phyloP scores from a whole-genome alignment of 192 early-diverging fungal species.

The Entrophospora sp. region DNA sequence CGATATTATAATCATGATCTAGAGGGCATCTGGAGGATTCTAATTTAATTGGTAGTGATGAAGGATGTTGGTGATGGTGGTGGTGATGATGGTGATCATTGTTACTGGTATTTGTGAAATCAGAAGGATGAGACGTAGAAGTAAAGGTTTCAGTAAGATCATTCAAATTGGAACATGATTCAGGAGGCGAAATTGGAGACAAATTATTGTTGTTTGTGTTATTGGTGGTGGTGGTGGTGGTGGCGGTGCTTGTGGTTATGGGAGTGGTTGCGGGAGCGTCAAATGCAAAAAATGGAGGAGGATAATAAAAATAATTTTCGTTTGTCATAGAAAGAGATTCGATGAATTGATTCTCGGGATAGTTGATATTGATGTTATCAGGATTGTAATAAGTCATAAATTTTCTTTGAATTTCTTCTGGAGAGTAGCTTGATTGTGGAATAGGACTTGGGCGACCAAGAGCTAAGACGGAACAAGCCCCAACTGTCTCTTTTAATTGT shows the following conservation, averaged over 20 bases:
- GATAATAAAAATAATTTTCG: conserved; percentile 12
- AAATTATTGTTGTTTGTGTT: neutral
- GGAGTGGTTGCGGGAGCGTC: neutral
- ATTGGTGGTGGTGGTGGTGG: neutral
- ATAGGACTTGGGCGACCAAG: conserved; percentile 1
- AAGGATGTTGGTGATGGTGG: neutral
- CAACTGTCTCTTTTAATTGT: conserved; percentile 6
- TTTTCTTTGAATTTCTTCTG: conserved; percentile 1
- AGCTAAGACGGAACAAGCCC: conserved; percentile 3
- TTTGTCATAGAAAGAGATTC: neutral
- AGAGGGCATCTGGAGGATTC: neutral
- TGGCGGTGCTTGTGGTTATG: neutral
- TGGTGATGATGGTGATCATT: neutral
- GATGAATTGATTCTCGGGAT: too few species aligned
- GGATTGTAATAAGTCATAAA: neutral
- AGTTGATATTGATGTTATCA: conserved; percentile 10
- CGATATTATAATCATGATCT: conserved; percentile 13
- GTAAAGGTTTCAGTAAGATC: conserved; percentile 8
- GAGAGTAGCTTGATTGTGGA: conserved; percentile 1
- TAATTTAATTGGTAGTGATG: conserved; percentile 10
- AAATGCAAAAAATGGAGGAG: neutral
- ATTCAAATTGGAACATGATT: neutral
- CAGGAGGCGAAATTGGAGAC: neutral
- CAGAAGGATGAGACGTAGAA: neutral
- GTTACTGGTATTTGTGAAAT: neutral